Conservation (phyloP, 495 filamentous ascomycete species). For the Aspergillus indologenus region DNA sequence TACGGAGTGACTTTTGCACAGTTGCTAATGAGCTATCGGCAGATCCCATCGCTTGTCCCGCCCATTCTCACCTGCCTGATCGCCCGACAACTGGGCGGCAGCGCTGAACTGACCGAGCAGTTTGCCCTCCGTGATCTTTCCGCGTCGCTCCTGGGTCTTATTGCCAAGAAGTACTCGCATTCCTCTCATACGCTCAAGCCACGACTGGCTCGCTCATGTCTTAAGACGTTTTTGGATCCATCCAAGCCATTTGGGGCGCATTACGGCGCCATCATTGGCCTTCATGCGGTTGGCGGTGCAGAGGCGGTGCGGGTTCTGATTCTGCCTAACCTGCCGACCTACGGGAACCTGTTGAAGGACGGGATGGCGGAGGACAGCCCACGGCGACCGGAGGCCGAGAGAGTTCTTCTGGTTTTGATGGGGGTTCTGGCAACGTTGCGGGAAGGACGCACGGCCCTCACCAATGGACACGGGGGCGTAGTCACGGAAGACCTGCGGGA, state of each 20-base stretch:
- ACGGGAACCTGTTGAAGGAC: conserved; percentile 68
- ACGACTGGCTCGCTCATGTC: conserved; percentile 82
- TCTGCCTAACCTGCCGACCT: conserved; percentile 74
- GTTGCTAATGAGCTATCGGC: background rate
- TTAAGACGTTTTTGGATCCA: conserved; percentile 87
- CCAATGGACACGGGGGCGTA: conserved; percentile 43
- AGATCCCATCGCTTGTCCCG: conserved; percentile 75
- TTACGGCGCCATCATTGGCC: conserved; percentile 80
- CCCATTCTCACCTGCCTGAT: conserved; percentile 88
- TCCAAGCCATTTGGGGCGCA: conserved; percentile 73
- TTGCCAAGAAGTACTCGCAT: conserved; percentile 71
- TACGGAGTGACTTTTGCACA: background rate
- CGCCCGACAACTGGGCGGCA: conserved; percentile 73
- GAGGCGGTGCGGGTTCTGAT: conserved; percentile 79
- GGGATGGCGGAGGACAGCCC: conserved; percentile 56
- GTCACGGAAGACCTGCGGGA: conserved; percentile 53
- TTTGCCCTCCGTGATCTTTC: conserved; percentile 82
- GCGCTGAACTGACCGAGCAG: conserved; percentile 53
- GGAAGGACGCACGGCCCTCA: conserved; percentile 30
- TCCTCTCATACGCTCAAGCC: conserved; percentile 76
- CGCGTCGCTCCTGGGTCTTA: conserved; percentile 68
- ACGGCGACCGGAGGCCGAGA: conserved; percentile 57
- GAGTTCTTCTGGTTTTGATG: conserved; percentile 58
- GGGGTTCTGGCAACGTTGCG: conserved; percentile 53
- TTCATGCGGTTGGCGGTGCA: conserved; percentile 69